Evolutionary conservation across 129 eudicot genomes (phyloP), one percentile per base, ranked within the genome.

Genomic region (Flaveria trinervia): DNA sequence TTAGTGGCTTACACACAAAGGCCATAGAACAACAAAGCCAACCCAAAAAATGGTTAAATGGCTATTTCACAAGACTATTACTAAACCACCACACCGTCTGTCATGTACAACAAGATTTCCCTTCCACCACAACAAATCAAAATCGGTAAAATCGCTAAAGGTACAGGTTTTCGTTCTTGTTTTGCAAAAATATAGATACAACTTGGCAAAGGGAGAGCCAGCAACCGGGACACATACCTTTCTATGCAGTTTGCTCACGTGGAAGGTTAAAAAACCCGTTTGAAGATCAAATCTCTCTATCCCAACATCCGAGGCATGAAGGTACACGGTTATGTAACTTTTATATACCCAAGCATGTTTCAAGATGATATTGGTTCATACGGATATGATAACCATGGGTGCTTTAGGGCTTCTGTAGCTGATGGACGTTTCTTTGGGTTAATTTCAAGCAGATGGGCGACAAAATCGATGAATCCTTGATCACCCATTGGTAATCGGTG

Each of bases 401-500:
- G 98, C 75, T 90, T 92, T 33, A 92, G 65, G 60, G 98, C 94
- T 66, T 92, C 94, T 43, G 90, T 80, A 43, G 98, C 98, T 52
- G 93, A 90, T 69, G 98, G 98, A 11, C 98, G 88, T 70, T 81
- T 92, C 72, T 75, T 83, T 3, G 96, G 98, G 88, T 92, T 92
- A 15, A 88, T 77, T 86, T 92, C 96, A 54, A 92, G 96, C 30
- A 92, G 80, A 84, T 90, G 86, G 55, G 88, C 81, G 61, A 92
- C 96, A 69, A 92, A 92, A 77, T 92, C 93, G 2, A 92, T 88
- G 82, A 92, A 92, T 8, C 98, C 98, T 86, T 92, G 98, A 81
- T 92, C 98, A 45, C 98, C 98, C 96, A 92, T 90, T 16, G 96
- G 98, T 66, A 92, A 81, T 5, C 98, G 86, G 77, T 89, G 96